Conservation (phyloP, 768 basidiomycete species). For the Leccinellum rugosiceps region DNA sequence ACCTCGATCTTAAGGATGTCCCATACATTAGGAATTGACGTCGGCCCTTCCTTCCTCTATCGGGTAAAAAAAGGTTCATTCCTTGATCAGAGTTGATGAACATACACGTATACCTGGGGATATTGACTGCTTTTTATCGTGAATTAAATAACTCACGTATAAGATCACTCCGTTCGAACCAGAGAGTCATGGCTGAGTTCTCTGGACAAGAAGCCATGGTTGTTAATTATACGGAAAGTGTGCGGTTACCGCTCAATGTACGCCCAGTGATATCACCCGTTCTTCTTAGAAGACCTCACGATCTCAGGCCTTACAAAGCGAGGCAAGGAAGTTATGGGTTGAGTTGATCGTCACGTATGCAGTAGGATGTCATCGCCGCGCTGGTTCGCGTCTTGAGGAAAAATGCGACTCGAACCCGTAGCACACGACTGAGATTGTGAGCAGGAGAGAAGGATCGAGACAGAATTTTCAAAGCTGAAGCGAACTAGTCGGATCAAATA, state of each 20-base stretch:
- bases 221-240: slow-evolving; percentile 13
- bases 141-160: slow-evolving; percentile 6
- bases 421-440: no score
- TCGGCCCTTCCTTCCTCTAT: neutral
- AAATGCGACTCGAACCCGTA: neutral
- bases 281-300: no score
- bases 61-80: neutral
- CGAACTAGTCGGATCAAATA: slow-evolving; percentile 12
- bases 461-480: neutral
- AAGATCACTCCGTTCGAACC: slow-evolving; percentile 13
- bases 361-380: neutral
- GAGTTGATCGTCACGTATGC: neutral
- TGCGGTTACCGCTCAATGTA: slow-evolving; percentile 12
- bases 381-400: no score
- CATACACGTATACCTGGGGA: neutral
- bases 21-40: neutral
- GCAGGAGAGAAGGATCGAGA: no score
- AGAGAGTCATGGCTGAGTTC: slow-evolving; percentile 9
- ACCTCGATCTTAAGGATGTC: neutral
- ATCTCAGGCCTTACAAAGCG: no score
- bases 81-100: slow-evolving; percentile 8
- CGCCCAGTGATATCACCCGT: neutral
- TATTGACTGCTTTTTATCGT: slow-evolving; percentile 1
- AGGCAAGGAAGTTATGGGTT: no score
- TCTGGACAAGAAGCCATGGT: slow-evolving; percentile 9